Evolutionary conservation across 139 green algal species (phyloP).

Genomic region (Chlorella sp.): DNA sequence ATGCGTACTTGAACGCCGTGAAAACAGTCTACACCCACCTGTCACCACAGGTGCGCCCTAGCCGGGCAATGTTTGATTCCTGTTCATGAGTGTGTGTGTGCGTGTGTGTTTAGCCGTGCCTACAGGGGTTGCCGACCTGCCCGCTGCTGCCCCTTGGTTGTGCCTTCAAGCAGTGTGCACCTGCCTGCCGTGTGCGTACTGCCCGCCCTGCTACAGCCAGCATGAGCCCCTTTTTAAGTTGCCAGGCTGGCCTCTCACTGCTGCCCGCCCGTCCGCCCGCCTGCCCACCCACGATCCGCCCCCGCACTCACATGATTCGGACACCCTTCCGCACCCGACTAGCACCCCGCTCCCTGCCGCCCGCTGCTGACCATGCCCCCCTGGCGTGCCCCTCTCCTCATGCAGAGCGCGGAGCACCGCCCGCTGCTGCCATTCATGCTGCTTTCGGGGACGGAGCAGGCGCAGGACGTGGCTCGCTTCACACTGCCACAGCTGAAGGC

Average conservation of each 20-base stretch:
- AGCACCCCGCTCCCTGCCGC: neutral
- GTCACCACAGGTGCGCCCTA: neutral
- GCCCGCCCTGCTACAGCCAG: neutral
- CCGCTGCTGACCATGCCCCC: neutral
- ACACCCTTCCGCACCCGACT: neutral
- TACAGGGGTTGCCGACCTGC: neutral
- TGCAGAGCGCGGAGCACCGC: conserved; percentile 17
- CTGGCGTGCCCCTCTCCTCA: no score
- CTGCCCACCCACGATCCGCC: no score
- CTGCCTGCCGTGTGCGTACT: neutral
- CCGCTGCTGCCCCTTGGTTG: neutral
- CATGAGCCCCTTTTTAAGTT: no score
- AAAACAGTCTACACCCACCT: neutral
- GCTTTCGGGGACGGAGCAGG: conserved; percentile 2
- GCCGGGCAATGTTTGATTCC: neutral
- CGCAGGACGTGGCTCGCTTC: conserved; percentile 21
- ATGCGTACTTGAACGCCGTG: neutral
- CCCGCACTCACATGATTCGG: no score
- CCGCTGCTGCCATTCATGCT: conserved; percentile 31
- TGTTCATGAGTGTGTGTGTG: no score
- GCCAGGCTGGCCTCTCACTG: no score
- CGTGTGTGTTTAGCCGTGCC: neutral
- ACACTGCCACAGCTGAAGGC: neutral
- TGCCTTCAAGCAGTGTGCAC: neutral
- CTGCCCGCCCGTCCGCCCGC: no score